Evolutionary conservation across 2,329 filamentous ascomycete genomes (phyloP), one percentile per base, ranked within the genome.

Genomic region (Chrysoporthe austroafricana): DNA sequence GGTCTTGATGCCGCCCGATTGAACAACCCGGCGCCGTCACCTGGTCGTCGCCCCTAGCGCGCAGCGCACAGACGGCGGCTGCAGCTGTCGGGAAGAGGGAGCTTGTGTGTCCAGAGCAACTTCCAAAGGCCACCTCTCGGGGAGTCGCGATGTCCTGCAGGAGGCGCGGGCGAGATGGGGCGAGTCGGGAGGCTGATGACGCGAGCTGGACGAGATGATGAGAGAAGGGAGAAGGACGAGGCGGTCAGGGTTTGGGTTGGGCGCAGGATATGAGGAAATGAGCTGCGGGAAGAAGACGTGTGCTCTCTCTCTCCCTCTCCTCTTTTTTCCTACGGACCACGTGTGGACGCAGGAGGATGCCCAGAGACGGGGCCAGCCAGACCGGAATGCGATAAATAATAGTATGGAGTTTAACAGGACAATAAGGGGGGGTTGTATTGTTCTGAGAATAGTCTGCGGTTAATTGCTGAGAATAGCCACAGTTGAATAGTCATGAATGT

Each of bases 121-220:
- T 14, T 26, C n/a, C 57, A 8, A 14, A 26, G 56, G 34, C 32
- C n/a, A 60, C 39, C 32, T 43, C 36, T 21, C 44, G 36, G 57
- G 21, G n/a, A 26, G 57, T 21, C n/a, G 39, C 57, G 21, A 44
- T 14, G 56, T 26, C 62, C 52, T 56, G 62, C 21, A 59, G 46
- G 48, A 50, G 43, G 44, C 63, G 63, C 67, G 61, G 58, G n/a
- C 56, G 59, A 63, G 64, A 56, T 39, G 57, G 54, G 43, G 39
- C 36, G 60, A 68, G 44, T 63, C 61, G 50, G 67, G 32, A 46
- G 66, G 61, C 46, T 43, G 62, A 56, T 63, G 39, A 44, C 42
- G 42, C 52, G 66, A 56, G 69, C 66, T 68, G 67, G 63, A 66
- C 67, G 71, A 67, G 64, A 69, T 67, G 73, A 74, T 76, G 59